Evolutionary conservation across 1,284 basidiomycete species (phyloP), one percentile per base, ranked within the genome.

Genomic region (Apiotrichum porosum): DNA sequence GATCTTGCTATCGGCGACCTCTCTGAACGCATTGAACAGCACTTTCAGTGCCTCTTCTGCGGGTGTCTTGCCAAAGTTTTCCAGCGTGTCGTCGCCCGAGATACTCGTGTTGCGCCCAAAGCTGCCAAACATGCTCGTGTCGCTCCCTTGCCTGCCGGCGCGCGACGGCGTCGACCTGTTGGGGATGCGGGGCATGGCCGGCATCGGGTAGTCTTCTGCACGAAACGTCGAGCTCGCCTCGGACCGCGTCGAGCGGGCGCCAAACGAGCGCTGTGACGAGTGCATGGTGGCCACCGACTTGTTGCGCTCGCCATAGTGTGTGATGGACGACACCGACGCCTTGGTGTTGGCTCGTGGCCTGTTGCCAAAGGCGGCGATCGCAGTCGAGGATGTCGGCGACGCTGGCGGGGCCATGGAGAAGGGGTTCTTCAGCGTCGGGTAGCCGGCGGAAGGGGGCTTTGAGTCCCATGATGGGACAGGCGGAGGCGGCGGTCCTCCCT

Each of bases 41-140:
- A 88, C 86, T 62, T 89, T 85, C 28, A 93, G 73, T 1, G 89
- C 89, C 61, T 86, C 90, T 59, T 92, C 89, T 0, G 84, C 83
- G 0, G 89, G 89, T 12, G 85, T 88, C 61, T 61, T 60, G 0
- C 65, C 64, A 15, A 61, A 50, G 23, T 40, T 22, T 9, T 67
- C 65, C 9, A 53, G 21, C 12, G 46, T 45, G 35, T 62, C 60
- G 31, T 63, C 52, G 3, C 52, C 60, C 12, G 62, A 59, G 10
- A 65, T 47, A 53, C 66, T 67, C 12, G 55, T 57, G 42, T 57
- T 49, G 33, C 61, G 49, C 21, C 52, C 44, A 24, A 43, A 51
- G 43, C 61, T 54, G 4, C 55, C 60, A 35, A 64, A 62, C 18
- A 64, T 47, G 56, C 69, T 68, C 18, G 64, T 59, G 49, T 68